Evolutionary conservation across 306 rosid species (phyloP), one percentile per base, ranked within the genome.

Genomic region (Myrica gale): DNA sequence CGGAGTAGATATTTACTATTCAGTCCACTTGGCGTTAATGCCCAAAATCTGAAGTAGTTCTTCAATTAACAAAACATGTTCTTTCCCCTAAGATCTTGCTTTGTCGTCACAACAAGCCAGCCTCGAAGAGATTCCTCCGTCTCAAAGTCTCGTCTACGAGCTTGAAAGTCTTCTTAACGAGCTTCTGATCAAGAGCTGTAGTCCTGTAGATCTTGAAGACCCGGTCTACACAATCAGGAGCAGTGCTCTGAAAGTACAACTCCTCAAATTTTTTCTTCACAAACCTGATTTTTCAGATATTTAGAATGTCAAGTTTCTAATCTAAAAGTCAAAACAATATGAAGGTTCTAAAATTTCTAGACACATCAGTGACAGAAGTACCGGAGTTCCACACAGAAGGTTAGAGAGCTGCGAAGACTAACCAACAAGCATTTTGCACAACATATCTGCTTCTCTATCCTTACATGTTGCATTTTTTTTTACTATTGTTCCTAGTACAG

Each of bases 251-350:
- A 44, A 92, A 96, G 68, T 96, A 96, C 81, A 92, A 80, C 73
- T 96, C 97, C 87, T 96, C 98, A 7, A 96, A 96, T 52, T 92
- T 96, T 78, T 96, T 96, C 97, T 96, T 96, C 86, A 96, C 96
- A 76, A 85, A 96, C 98, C 98, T 92, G 90, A 73, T 76, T 7
- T 63, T 32, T 32, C 68, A 73, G 32, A 20, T 42, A 47, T 47
- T 57, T 47, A 23, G 15, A 61, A 48, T 39, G 67, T 32, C 37
- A 32, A 32, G 50, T 44, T 54, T 19, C 9, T 32, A 32, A 3
- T 32, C 37, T 32, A 71, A 48, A 12, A 26, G 3, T 61, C 43
- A 11, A 60, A 11, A 32, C 23, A 56, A 20, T 56, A 16, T 32
- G 44, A 37, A 32, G 68, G 68, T 62, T 62, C 45, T 26, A 62